Evolutionary conservation across 2,329 filamentous ascomycete genomes (phyloP).

Genomic region (Fusarium vanettenii): DNA sequence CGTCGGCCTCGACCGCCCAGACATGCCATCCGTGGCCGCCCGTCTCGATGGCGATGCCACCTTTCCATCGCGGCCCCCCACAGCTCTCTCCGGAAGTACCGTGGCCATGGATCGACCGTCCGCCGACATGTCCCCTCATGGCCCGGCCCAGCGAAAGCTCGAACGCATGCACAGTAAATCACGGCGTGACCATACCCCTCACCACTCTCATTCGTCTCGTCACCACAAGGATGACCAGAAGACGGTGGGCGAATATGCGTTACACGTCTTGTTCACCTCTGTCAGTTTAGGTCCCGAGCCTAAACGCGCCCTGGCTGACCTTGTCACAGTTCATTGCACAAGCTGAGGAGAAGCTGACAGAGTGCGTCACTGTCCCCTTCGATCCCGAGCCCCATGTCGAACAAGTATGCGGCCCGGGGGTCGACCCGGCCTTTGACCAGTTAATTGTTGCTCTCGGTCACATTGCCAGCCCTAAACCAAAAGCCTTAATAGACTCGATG

Average conservation of each 20-base stretch:
- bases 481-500: conserved; percentile 93
- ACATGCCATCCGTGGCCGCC: conserved; percentile 58
- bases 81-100: conserved; percentile 58
- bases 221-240: conserved; percentile 81
- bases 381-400: conserved; percentile 89
- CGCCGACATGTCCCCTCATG: conserved; percentile 57
- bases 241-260: conserved; percentile 96
- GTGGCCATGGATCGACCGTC: conserved; percentile 58
- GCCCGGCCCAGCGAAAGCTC: conserved; percentile 62
- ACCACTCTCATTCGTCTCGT: conserved; percentile 81
- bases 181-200: conserved; percentile 77
- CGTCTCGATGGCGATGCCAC: conserved; percentile 59
- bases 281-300: conserved; percentile 58
- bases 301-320: conserved; percentile 24
- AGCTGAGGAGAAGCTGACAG: conserved; percentile 95
- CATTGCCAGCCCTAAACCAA: conserved; percentile 93
- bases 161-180: conserved; percentile 75
- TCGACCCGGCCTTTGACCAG: conserved; percentile 91
- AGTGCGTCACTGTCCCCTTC: conserved; percentile 83
- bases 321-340: conserved; percentile 82
- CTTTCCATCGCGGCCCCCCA: conserved; percentile 56
- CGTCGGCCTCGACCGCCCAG: conserved; percentile 65
- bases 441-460: conserved; percentile 93
- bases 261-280: conserved; percentile 96
- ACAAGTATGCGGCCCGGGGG: conserved; percentile 87